Conservation (phyloP, 345 rosid genomes). For the Pugionium cornutum region DNA sequence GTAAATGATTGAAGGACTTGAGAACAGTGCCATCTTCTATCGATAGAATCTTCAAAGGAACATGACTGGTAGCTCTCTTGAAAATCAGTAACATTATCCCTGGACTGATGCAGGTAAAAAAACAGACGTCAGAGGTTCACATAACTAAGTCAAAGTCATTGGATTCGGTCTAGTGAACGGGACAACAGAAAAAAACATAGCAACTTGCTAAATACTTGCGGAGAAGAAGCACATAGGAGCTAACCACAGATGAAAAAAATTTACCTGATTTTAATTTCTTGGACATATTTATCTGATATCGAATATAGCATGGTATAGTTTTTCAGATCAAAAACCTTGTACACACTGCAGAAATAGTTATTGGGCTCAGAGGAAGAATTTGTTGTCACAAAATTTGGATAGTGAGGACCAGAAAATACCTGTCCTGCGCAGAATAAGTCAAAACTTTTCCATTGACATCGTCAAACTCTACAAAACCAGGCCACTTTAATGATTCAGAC, state of each 20-base stretch:
- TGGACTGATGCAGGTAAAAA: slow-evolving; percentile 56
- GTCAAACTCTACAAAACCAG: slow-evolving; percentile 99
- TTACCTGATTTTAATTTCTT: slow-evolving; percentile 97
- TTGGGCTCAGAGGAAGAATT: slow-evolving; percentile 23
- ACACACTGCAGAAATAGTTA: slow-evolving; percentile 55
- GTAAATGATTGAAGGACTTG: slow-evolving; percentile 83
- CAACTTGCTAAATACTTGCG: slow-evolving; percentile 43
- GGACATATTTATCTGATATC: slow-evolving; percentile 81
- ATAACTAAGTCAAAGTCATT: background rate
- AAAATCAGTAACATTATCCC: slow-evolving; percentile 96
- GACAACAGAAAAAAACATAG: background rate
- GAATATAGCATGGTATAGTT: slow-evolving; percentile 93
- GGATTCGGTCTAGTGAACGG: background rate
- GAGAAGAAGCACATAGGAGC: slow-evolving; percentile 10
- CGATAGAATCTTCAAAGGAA: slow-evolving; percentile 82
- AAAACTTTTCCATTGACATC: slow-evolving; percentile 97
- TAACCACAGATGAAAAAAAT: slow-evolving; percentile 6
- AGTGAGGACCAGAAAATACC: slow-evolving; percentile 45
- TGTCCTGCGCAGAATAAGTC: slow-evolving; percentile 94
- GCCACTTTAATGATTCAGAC: slow-evolving; percentile 97
- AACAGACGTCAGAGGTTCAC: background rate
- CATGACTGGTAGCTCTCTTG: slow-evolving; percentile 71
- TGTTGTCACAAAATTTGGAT: slow-evolving; percentile 8
- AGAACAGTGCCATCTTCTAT: slow-evolving; percentile 99
- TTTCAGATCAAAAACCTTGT: slow-evolving; percentile 95